Conservation (phyloP, 495 filamentous ascomycete genomes). For the Terfezia boudieri region DNA sequence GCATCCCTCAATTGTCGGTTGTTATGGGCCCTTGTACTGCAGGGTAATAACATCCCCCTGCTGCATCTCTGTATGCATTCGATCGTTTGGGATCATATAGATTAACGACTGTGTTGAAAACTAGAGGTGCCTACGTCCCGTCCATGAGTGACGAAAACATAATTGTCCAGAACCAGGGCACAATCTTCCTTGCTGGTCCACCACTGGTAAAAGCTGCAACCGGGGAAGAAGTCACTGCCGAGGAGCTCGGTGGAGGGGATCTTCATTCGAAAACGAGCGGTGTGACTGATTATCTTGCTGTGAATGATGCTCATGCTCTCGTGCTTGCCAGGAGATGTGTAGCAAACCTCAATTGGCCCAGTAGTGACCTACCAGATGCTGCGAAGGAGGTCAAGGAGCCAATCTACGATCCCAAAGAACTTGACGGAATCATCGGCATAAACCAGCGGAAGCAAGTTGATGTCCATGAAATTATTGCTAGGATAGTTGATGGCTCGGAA, state of each 20-base stretch:
- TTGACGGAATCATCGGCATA: constrained; percentile 69
- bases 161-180: constrained; percentile 83
- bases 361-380: constrained; percentile 10
- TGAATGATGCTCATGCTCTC: constrained; percentile 86
- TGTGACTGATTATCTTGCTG: constrained; percentile 91
- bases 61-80: not conserved
- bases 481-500: constrained; percentile 74
- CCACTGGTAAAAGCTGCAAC: constrained; percentile 94
- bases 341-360: constrained; percentile 69
- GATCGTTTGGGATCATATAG: not conserved
- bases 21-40: constrained; percentile 65
- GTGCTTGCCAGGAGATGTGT: constrained; percentile 64
- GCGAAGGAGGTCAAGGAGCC: constrained; percentile 5
- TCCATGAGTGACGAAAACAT: constrained; percentile 96
- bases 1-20: constrained; percentile 83
- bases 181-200: constrained; percentile 89
- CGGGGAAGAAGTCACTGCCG: constrained; percentile 76
- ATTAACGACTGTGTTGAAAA: constrained; percentile 39
- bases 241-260: constrained; percentile 82
- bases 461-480: constrained; percentile 75
- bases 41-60: constrained; percentile 3
- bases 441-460: constrained; percentile 68
- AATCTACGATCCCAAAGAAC: constrained; percentile 51
- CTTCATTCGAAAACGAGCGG: constrained; percentile 78
- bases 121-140: constrained; percentile 82